Evolutionary conservation across 768 basidiomycete species (phyloP).

Genomic region (Leccinellum luteum): DNA sequence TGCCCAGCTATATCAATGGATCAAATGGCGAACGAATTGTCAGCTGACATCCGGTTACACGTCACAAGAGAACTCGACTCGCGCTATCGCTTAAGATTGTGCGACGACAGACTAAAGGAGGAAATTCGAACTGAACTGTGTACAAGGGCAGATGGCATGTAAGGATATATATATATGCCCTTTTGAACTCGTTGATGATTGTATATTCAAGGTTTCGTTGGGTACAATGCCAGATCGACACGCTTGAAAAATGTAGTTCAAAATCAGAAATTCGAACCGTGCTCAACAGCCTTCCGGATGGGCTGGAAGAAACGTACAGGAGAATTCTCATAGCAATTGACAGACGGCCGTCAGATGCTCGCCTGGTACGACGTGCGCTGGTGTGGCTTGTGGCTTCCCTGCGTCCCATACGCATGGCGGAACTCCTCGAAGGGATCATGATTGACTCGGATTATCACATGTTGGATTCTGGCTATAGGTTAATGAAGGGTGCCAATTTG

Average conservation of each 20-base stretch:
- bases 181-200: not conserved
- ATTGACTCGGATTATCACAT: not conserved
- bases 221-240: constrained; percentile 19
- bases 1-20: constrained; percentile 12
- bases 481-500: not conserved
- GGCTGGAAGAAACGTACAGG: constrained; percentile 21
- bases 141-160: constrained; percentile 22
- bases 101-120: constrained; percentile 1
- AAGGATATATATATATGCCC: too few species aligned
- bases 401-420: constrained; percentile 6
- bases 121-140: constrained; percentile 8
- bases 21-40: not conserved
- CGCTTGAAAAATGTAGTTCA: not conserved
- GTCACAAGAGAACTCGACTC: constrained; percentile 11
- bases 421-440: constrained; percentile 9
- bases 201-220: constrained; percentile 10
- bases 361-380: constrained; percentile 4
- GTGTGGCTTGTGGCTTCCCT: constrained; percentile 12
- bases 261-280: not conserved
- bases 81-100: constrained; percentile 1
- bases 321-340: constrained; percentile 17
- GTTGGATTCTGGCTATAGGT: not conserved
- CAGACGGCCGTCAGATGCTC: not conserved
- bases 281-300: constrained; percentile 8
- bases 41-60: constrained; percentile 8